Conservation (phyloP, 176 grass and related monocot genomes). For the Musa acuminata region DNA sequence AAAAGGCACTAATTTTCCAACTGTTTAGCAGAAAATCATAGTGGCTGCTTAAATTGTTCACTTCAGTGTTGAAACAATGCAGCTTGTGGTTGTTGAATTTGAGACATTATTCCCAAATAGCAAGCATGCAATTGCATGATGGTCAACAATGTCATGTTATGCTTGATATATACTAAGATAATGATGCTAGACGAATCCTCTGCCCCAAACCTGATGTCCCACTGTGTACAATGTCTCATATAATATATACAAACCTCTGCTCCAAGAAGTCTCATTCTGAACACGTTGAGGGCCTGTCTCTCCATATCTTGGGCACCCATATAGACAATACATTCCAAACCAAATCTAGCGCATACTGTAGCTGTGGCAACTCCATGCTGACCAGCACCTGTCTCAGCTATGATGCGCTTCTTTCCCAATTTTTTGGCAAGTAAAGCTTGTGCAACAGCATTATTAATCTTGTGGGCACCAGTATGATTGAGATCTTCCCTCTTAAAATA, state of each 20-base stretch:
- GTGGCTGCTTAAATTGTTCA: no score
- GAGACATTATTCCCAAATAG: background rate
- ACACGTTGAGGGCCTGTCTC: conserved; percentile 91
- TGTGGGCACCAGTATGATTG: conserved; percentile 93
- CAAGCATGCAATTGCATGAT: background rate
- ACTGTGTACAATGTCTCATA: no score
- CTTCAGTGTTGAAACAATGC: no score
- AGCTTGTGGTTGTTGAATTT: no score
- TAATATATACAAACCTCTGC: conserved; percentile 45
- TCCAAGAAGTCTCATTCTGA: conserved; percentile 95
- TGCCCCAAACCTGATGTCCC: no score
- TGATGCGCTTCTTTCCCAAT: conserved; percentile 84
- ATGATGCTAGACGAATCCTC: no score
- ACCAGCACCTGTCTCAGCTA: conserved; percentile 85
- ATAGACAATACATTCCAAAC: conserved; percentile 71
- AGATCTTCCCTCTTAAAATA: conserved; percentile 98
- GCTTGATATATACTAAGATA: no score
- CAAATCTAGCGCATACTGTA: conserved; percentile 81
- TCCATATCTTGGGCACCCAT: conserved; percentile 99
- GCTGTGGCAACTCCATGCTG: conserved; percentile 94
- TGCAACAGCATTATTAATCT: conserved; percentile 93
- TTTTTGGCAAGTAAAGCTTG: conserved; percentile 79
- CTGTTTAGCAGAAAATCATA: background rate
- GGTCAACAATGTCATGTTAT: no score
- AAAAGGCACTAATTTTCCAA: background rate